Conservation (phyloP, 805 yeast genomes). For the Wickerhamiella azymoides region DNA sequence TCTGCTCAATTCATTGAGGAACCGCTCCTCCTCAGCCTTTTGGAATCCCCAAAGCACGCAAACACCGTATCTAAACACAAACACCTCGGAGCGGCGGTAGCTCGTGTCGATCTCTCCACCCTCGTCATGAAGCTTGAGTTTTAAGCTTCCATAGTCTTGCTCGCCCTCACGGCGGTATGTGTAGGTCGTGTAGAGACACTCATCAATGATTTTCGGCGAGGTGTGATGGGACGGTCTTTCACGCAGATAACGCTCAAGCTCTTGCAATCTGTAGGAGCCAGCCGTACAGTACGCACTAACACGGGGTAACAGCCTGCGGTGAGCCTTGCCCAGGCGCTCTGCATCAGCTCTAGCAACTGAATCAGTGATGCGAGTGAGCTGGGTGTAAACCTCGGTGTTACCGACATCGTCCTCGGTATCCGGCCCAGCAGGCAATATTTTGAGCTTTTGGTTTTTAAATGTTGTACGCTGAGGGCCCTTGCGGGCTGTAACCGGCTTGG, state of each 20-base stretch:
- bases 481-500: not conserved
- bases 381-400: constrained; percentile 52
- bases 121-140: constrained; percentile 54
- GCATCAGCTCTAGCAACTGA: constrained; percentile 87
- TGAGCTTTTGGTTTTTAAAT: constrained; percentile 76
- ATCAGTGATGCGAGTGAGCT: constrained; percentile 71
- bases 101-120: constrained; percentile 91
- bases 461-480: constrained; percentile 54
- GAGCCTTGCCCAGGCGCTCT: constrained; percentile 77
- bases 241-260: constrained; percentile 68
- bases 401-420: constrained; percentile 36
- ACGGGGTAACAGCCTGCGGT: constrained; percentile 71
- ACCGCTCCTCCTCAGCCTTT: constrained; percentile 65
- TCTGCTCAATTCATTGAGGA: constrained; percentile 70
- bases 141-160: constrained; percentile 29
- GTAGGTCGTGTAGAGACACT: constrained; percentile 87
- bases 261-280: constrained; percentile 81
- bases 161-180: constrained; percentile 28
- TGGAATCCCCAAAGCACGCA: constrained; percentile 94
- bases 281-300: constrained; percentile 96
- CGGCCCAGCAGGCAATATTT: constrained; percentile 54
- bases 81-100: constrained; percentile 78
- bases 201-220: constrained; percentile 83
- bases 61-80: constrained; percentile 94
- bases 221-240: constrained; percentile 41